Conservation (phyloP, 306 rosid species). For the Oxytropis ochrocephala region DNA sequence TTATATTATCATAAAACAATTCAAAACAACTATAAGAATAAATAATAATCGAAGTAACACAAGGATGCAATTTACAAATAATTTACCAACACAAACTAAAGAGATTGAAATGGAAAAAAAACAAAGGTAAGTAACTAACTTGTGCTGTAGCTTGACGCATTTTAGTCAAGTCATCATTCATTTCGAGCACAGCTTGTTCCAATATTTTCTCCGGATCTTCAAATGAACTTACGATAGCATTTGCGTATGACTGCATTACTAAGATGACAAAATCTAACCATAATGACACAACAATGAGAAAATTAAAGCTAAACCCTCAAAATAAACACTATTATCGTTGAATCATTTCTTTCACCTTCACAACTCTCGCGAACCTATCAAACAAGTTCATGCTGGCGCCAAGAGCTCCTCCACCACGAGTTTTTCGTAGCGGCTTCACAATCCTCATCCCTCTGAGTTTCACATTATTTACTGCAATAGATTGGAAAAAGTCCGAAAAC, state of each 20-base stretch:
- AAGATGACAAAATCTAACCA: slow-evolving; percentile 28
- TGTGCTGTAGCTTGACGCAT: slow-evolving; percentile 99
- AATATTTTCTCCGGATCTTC: slow-evolving; percentile 96
- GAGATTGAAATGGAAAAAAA: background rate
- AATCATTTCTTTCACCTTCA: slow-evolving; percentile 57
- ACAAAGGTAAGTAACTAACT: slow-evolving; percentile 47
- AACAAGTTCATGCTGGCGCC: slow-evolving; percentile 78
- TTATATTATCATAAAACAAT: background rate
- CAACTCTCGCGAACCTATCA: slow-evolving; percentile 81
- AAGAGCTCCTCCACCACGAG: slow-evolving; percentile 60
- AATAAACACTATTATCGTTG: background rate
- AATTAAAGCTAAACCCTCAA: slow-evolving; percentile 5
- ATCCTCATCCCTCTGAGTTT: slow-evolving; percentile 40
- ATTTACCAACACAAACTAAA: background rate
- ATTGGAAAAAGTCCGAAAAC: background rate
- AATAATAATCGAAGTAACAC: background rate
- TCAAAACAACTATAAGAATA: background rate
- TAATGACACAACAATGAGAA: slow-evolving; percentile 22
- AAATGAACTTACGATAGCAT: slow-evolving; percentile 75
- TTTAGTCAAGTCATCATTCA: slow-evolving; percentile 91
- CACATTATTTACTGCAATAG: slow-evolving; percentile 17
- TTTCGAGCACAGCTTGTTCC: slow-evolving; percentile 94
- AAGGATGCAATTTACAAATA: background rate
- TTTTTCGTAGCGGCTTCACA: slow-evolving; percentile 26
- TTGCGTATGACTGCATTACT: slow-evolving; percentile 84